Evolutionary conservation across 2,329 filamentous ascomycete genomes (phyloP).

Genomic region (Parastagonospora avenae): DNA sequence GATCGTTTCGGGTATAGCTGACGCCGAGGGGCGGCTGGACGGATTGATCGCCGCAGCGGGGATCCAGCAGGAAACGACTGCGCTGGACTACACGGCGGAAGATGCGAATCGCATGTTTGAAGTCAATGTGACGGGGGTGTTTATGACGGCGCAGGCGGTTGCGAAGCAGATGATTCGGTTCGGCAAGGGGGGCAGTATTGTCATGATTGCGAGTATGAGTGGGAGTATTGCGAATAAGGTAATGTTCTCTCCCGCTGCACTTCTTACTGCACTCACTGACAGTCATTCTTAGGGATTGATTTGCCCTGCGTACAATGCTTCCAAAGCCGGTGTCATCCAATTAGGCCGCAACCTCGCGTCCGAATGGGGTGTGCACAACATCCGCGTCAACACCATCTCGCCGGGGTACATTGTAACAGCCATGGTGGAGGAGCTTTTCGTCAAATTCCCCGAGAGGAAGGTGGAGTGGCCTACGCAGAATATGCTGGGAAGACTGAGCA

Average conservation of each 20-base stretch:
- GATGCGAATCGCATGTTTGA: slow-evolving; percentile 68
- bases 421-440: slow-evolving; percentile 83
- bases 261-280: slow-evolving; percentile 12
- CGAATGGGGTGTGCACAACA: slow-evolving; percentile 74
- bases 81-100: slow-evolving; percentile 74
- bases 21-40: slow-evolving; percentile 73
- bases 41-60: slow-evolving; percentile 77
- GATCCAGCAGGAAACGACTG: slow-evolving; percentile 82
- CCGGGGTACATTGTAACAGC: slow-evolving; percentile 80
- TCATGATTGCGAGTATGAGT: slow-evolving; percentile 67
- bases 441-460: slow-evolving; percentile 69
- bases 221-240: slow-evolving; percentile 67
- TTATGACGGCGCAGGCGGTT: slow-evolving; percentile 68
- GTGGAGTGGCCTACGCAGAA: slow-evolving; percentile 81
- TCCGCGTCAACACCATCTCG: slow-evolving; percentile 81
- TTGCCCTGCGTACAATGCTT: slow-evolving; percentile 75
- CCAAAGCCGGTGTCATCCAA: slow-evolving; percentile 75
- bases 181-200: slow-evolving; percentile 65
- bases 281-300: slow-evolving; percentile 59
- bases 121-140: slow-evolving; percentile 65
- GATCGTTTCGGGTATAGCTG: slow-evolving; percentile 71
- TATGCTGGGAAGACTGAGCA: slow-evolving; percentile 66
- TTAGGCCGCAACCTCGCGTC: slow-evolving; percentile 71
- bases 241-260: slow-evolving; percentile 14
- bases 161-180: slow-evolving; percentile 68